Evolutionary conservation across 78 protist species (phyloP), one percentile per base, ranked within the genome.

Genomic region (Anaeramoeba flamelloides): DNA sequence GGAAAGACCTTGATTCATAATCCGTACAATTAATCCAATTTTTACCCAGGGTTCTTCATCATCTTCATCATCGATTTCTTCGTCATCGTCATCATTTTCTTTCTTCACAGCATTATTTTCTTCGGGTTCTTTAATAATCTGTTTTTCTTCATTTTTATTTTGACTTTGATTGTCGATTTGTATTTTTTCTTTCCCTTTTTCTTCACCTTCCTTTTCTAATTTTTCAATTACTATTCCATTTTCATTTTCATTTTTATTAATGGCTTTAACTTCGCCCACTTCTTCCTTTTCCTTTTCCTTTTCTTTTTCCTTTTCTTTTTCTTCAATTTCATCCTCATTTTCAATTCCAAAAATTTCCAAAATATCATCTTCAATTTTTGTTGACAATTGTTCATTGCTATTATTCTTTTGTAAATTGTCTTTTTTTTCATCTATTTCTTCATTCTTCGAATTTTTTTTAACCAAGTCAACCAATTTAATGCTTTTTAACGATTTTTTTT

Each of bases 141-240:
- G 37, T 82, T 76, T 74, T 82, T 79, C 41, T 0, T 1, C 69
- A 82, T 1, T 74, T 41, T 38, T 37, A 82, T 82, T 79, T 74
- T 39, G 41, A 76, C 83, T 65, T 76, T 41, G 31, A 79, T 79
- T 0, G 76, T 37, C 77, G 76, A 2, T 79, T 80, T 80, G 8
- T 65, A 77, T 53, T 79, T 79, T 53, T 79, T 8, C 2, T 36
- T 39, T 64, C 69, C 0, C 80, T 78, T 41, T 41, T 2, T 2
- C 75, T 34, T 31, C 80, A 78, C 34, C 34, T 78, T 39, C 38
- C 34, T 3, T 22, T 31, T 2, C 4, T 41, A 1, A 34, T 2
- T 41, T 1, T 2, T 2, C 80, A 17, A 22, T 2, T 2, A 41
- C 1, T 8, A 22, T 38, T 1, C 36, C 38, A 1, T 31, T 8